phyloP scores from a whole-genome alignment of 2,329 filamentous ascomycete species.

The Pyrenophora seminiperda region DNA sequence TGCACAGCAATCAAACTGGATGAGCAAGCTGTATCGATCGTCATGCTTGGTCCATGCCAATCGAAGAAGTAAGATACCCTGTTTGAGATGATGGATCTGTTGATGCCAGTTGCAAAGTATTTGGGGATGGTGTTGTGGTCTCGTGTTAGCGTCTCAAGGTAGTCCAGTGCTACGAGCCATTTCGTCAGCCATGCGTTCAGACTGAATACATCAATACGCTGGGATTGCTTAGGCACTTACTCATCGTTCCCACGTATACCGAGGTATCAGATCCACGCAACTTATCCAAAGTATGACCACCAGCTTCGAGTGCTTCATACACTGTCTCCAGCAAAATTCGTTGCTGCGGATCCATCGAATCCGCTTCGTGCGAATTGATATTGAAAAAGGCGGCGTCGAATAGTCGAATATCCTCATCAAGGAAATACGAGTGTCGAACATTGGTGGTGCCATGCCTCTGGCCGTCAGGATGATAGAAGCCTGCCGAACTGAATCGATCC shows the following conservation, averaged over 20 bases:
- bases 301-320: conserved; percentile 51
- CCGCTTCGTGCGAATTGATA: conserved; percentile 34
- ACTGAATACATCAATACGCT: no score
- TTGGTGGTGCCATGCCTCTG: no score
- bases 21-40: conserved; percentile 49
- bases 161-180: no score
- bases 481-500: no score
- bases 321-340: conserved; percentile 41
- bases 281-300: conserved; percentile 37
- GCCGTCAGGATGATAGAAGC: no score
- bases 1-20: conserved; percentile 40
- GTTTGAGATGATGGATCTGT: conserved; percentile 39
- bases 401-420: conserved; percentile 23
- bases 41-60: conserved; percentile 44
- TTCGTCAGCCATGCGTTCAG: no score
- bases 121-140: conserved; percentile 26
- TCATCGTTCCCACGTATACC: conserved; percentile 33
- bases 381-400: conserved; percentile 43
- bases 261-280: conserved; percentile 35
- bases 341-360: conserved; percentile 41
- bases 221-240: no score
- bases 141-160: conserved; percentile 26
- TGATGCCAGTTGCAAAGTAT: conserved; percentile 28
- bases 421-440: conserved; percentile 23
- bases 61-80: conserved; percentile 48